A percentile compares a stretch with the other conserved stretches of the same genome.
Conservation (phyloP, 164 flowering plant species). For the Vitis riparia region DNA sequence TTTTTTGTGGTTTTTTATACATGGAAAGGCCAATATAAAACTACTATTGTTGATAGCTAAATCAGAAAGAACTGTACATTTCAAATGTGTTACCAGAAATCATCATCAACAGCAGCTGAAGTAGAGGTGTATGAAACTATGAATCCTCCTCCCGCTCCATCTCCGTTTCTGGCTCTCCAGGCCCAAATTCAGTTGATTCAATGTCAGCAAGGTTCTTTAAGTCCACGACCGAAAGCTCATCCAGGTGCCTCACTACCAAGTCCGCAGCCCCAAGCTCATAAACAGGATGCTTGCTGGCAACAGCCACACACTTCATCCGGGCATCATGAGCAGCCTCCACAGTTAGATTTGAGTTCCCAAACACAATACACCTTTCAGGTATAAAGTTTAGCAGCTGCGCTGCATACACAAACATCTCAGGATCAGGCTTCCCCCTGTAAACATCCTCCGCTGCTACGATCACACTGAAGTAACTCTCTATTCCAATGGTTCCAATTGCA, state of each 20-base stretch:
- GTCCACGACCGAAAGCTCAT: conserved; percentile 91
- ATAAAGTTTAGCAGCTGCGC: conserved; percentile 77
- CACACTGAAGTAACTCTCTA: conserved; percentile 67
- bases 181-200: conserved; percentile 61
- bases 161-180: conserved; percentile 68
- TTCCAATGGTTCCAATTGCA: conserved; percentile 63
- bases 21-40: conserved; percentile 14
- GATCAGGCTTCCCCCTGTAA: conserved; percentile 94
- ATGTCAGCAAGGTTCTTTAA: conserved; percentile 86
- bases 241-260: conserved; percentile 75
- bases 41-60: conserved; percentile 11
- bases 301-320: conserved; percentile 93
- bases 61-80: conserved; percentile 35
- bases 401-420: conserved; percentile 94
- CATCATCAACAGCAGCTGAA: conserved; percentile 47
- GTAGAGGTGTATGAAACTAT: conserved; percentile 34
- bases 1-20: conserved; percentile 17
- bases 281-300: conserved; percentile 91
- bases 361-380: conserved; percentile 92
- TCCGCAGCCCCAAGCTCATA: conserved; percentile 97
- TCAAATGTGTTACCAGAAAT: conserved; percentile 41
- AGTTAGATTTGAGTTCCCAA: conserved; percentile 89
- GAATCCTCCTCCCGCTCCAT: conserved; percentile 62
- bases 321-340: conserved; percentile 98
- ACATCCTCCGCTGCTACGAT: conserved; percentile 92